A percentile compares a stretch with the other conserved stretches of the same genome.
Conservation (phyloP, 495 filamentous ascomycete genomes). For the Aspergillus taichungensis region DNA sequence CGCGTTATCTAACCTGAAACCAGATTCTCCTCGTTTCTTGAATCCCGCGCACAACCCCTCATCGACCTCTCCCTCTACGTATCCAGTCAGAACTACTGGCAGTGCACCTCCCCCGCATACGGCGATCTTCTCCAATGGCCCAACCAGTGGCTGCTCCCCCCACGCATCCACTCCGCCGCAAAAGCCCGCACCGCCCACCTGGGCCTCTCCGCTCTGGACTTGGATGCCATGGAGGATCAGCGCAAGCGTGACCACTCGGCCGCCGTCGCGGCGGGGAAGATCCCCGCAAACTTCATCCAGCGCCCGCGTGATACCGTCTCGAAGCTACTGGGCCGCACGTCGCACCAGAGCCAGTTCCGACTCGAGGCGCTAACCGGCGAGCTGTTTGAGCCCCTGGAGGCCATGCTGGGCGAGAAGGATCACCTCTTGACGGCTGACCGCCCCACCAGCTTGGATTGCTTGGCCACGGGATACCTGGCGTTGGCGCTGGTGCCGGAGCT, state of each 20-base stretch:
- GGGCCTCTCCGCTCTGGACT: conserved; percentile 57
- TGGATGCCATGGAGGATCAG: conserved; percentile 43
- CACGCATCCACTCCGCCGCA: conserved; percentile 55
- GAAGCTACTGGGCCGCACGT: conserved; percentile 28
- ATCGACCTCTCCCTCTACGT: conserved; percentile 80
- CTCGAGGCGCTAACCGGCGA: conserved; percentile 59
- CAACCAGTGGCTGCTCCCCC: conserved; percentile 70
- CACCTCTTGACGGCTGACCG: conserved; percentile 42
- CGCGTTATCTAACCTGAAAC: neutral
- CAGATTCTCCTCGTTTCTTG: conserved; percentile 54
- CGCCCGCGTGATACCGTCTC: conserved; percentile 34
- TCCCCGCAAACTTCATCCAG: conserved; percentile 35
- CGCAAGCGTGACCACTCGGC: conserved; percentile 35
- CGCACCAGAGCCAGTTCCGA: conserved; percentile 48
- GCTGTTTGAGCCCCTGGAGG: conserved; percentile 59
- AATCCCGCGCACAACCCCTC: conserved; percentile 54
- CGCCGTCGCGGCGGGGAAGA: conserved; percentile 31
- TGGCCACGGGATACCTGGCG: conserved; percentile 68
- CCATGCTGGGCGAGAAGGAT: conserved; percentile 47
- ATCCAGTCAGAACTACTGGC: conserved; percentile 73
- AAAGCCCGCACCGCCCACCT: conserved; percentile 64
- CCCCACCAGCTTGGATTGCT: conserved; percentile 63
- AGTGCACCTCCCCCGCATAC: conserved; percentile 65
- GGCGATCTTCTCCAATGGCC: conserved; percentile 71
- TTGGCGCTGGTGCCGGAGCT: conserved; percentile 62